Base-by-base conservation (phyloP, 164 flowering plant species). In the Brasenia schreberi region DNA sequence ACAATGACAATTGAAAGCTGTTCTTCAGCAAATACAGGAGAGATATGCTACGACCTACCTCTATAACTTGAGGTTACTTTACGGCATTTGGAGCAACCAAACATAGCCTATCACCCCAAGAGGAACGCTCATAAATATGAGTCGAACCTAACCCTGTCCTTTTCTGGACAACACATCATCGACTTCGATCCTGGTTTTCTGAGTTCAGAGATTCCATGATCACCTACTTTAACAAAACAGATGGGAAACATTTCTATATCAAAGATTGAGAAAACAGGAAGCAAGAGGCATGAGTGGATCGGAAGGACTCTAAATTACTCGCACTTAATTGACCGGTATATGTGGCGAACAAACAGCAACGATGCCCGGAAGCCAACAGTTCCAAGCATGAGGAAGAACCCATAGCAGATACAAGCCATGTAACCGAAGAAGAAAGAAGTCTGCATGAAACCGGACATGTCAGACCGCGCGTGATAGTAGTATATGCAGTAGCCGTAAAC, bases 311-410 rank as follows among this genome's bases (percentile, higher is more conserved):
- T 14, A 9, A 49, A 9, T 49, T 71, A 75, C 68, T 75, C 78
- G 56, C 78, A 75, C 75, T 75, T 75, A 64, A 75, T 72, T 18
- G 75, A 75, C 64, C 70, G 72, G 65, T 75, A 75, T 59, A 75
- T 75, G 69, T 71, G 77, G 44, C 77, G 75, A 19, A 76, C 78
- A 76, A 76, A 76, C 42, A 76, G 68, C 66, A 69, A 65, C 1
- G 78, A 76, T 9, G 78, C 78, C 27, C 75, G 73, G 65, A 61
- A 76, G 53, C 78, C 78, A 44, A 76, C 78, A n/a, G 78, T 76
- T 39, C 78, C 78, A 23, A 75, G 78, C 78, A 75, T 72, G 68
- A 75, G 78, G 69, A 75, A 71, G 77, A 75, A 75, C 3, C 77
- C 77, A 45, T 75, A 75, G 62, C 77, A 75, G 61, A 75, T 75